These are phyloP conservation scores for Maudiozyma pseudohumilis DNA, from an alignment of 805 yeast species.

Conservation along the genomic window DNA sequence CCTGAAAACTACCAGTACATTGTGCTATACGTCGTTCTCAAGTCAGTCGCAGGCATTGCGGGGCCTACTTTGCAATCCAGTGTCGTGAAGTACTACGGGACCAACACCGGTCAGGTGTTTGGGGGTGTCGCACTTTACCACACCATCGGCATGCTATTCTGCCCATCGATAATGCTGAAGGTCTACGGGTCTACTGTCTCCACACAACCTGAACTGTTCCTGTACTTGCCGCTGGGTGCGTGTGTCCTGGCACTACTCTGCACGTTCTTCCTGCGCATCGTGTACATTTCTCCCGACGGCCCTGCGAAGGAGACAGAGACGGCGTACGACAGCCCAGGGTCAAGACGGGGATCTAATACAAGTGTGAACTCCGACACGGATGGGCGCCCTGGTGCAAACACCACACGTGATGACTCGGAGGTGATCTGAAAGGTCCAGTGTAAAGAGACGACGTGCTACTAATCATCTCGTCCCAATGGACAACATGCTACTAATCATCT, in stretches of 20 bases:
- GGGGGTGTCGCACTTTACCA: constrained; percentile 58
- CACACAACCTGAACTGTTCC: constrained; percentile 31
- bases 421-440: no score
- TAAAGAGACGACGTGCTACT: no score
- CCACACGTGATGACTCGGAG: no score
- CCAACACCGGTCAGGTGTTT: constrained; percentile 57
- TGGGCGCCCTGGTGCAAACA: no score
- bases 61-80: constrained; percentile 53
- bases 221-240: constrained; percentile 22
- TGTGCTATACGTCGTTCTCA: constrained; percentile 29
- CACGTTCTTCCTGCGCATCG: constrained; percentile 14
- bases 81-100: constrained; percentile 51
- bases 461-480: no score
- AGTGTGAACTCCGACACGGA: no score
- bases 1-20: constrained; percentile 14
- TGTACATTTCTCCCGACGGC: constrained; percentile 5
- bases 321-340: no score
- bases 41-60: constrained; percentile 40
- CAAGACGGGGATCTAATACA: no score
- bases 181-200: constrained; percentile 39
- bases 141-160: constrained; percentile 37
- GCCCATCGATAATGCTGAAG: constrained; percentile 40
- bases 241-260: constrained; percentile 11
- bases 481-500: no score
- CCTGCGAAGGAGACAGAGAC: not conserved